Evolutionary conservation across 2,329 filamentous ascomycete genomes (phyloP), one percentile per base, ranked within the genome.

Genomic region (Nemania abortiva): DNA sequence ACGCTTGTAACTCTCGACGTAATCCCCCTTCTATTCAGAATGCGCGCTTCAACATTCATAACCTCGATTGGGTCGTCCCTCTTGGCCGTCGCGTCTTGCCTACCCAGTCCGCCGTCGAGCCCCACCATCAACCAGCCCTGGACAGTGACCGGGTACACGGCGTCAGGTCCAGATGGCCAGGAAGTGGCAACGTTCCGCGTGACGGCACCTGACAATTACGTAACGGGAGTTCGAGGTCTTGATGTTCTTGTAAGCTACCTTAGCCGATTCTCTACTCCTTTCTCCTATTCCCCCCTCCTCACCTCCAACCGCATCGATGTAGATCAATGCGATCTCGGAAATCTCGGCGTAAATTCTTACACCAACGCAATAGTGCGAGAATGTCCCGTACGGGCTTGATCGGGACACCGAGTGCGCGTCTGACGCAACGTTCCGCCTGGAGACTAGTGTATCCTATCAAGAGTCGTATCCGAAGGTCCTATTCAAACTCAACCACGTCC

Each of bases 401-500:
- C 13, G 31, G 42, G 66, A 68, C 24, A 65, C 61, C 13, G 61
- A 20, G 31, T 68, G 66, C 52, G 66, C 66, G 34, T 68, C 66
- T 37, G 53, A 68, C 24, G 11, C 47, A 39, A 65, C 61, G 31
- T 68, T 65, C 56, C 55, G 55, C 55, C 42, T 68, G n/a, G 56
- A 64, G 42, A 22, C 34, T 13, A 68, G 37, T 49, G 31, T 65
- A 29, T 68, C 66, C n/a, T 68, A 68, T 47, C 66, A 68, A 24
- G 66, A 68, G 61, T 68, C 66, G 15, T 68, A 65, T 47, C 66
- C 66, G 39, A 53, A 47, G 61, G 61, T 68, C 29, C 1, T n/a
- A 18, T 68, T 68, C 50, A 68, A 68, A 47, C 20, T 68, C 61
- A 68, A 65, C 42, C 66, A 68, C 34, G 57, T 65, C 39, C 66